Evolutionary conservation across 164 flowering plant genomes (phyloP).

Genomic region (Umbilicus rupestris): DNA sequence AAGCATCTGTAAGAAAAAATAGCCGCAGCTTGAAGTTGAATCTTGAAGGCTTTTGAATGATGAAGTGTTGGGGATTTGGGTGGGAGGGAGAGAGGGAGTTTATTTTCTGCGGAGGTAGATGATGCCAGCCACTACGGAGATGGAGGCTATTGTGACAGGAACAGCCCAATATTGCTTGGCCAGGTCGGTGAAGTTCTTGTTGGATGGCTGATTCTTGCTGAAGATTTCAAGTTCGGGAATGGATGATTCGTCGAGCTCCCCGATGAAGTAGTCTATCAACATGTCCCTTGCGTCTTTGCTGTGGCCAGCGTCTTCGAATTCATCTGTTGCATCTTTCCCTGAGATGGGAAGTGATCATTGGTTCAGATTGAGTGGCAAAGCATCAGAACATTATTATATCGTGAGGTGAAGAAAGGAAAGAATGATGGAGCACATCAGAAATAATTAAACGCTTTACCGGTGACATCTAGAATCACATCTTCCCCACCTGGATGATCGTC

Average conservation of each 20-base stretch:
- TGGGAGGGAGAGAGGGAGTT: background rate
- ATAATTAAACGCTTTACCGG: slow-evolving; percentile 32
- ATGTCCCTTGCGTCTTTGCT: slow-evolving; percentile 66
- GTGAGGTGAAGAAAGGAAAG: background rate
- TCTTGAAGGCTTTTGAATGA: too few species aligned
- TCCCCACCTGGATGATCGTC: slow-evolving; percentile 99
- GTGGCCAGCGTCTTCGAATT: slow-evolving; percentile 92
- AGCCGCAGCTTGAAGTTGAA: too few species aligned
- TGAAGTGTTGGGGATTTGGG: too few species aligned
- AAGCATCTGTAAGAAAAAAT: too few species aligned
- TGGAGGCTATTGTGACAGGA: slow-evolving; percentile 48
- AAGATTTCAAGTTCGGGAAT: slow-evolving; percentile 40
- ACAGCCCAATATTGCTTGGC: slow-evolving; percentile 57
- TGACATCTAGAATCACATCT: slow-evolving; percentile 57
- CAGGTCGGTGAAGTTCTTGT: slow-evolving; percentile 27
- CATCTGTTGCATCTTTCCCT: slow-evolving; percentile 91
- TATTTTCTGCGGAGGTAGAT: slow-evolving; percentile 46
- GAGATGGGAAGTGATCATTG: slow-evolving; percentile 6
- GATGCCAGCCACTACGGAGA: slow-evolving; percentile 45
- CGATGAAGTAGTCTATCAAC: slow-evolving; percentile 58
- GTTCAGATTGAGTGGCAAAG: background rate
- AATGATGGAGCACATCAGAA: background rate
- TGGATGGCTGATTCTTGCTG: slow-evolving; percentile 20
- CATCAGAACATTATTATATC: background rate
- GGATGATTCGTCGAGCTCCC: slow-evolving; percentile 72